Conservation (phyloP, 2,329 filamentous ascomycete genomes). For the Rutstroemia sp. region DNA sequence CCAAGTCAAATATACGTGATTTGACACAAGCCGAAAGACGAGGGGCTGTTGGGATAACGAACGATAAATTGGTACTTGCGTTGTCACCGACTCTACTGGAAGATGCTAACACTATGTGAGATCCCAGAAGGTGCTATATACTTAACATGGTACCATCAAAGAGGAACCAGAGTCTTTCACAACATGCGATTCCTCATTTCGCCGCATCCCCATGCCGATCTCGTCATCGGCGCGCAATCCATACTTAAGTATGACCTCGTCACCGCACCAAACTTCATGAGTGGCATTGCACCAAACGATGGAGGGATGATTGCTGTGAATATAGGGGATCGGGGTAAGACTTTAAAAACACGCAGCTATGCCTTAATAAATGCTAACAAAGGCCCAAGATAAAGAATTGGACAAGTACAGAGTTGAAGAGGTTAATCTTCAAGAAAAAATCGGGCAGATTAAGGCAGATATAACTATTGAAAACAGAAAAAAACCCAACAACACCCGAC, state of each 20-base stretch:
- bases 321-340: too few species aligned
- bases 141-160: constrained; percentile 15
- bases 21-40: constrained; percentile 11
- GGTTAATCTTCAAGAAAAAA: too few species aligned
- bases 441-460: too few species aligned
- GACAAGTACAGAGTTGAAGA: too few species aligned
- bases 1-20: constrained; percentile 1
- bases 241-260: constrained; percentile 13
- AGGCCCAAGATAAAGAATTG: too few species aligned
- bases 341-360: too few species aligned
- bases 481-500: too few species aligned
- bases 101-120: neutral
- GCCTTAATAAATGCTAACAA: too few species aligned
- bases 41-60: constrained; percentile 13
- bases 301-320: too few species aligned
- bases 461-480: too few species aligned
- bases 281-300: too few species aligned
- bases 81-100: neutral
- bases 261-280: constrained; percentile 11
- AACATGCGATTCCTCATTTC: constrained; percentile 19
- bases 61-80: constrained; percentile 8
- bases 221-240: constrained; percentile 15
- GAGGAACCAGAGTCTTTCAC: constrained; percentile 17
- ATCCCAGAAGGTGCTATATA: constrained; percentile 15
- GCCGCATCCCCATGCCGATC: constrained; percentile 9